Base-by-base conservation (phyloP, 2,329 filamentous ascomycete species). In the Colletotrichum trifolii region DNA sequence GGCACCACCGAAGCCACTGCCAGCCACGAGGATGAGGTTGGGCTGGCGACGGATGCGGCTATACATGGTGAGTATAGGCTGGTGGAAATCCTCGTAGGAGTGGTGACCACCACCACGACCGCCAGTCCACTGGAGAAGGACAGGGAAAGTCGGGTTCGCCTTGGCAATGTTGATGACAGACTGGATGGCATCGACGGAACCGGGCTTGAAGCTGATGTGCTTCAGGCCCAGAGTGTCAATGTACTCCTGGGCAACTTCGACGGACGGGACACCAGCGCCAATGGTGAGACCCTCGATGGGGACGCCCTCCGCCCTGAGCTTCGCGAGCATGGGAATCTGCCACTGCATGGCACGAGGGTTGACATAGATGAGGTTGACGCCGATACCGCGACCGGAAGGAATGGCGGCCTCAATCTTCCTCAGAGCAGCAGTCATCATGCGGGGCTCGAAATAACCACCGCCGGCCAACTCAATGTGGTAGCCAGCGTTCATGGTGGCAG, bases 1-100 rank as follows among this genome's bases (percentile, higher is more conserved):
- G 2, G 93, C 87, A 60, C 93, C 92, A 76, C 94, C 94, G 73
- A 97, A 97, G 47, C 94, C 94, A 82, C 92, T 96, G 56, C 94
- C 94, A 54, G 94, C 94, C 66, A 97, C 88, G 10, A 97, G 84
- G 66, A 97, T 91, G 67, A 97, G 89, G 80, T 97, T 97, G 70
- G 91, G 86, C 69, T 91, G 91, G 74, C 93, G 89, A 74, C 94
- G 89, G 69, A 97, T 94, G 62, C 94, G 90, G 70, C 89, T 88
- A 76, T 97, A 97, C 92, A 97, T 96, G 72, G 93, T 89, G 8
- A 97, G 82, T 48, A 97, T 90, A 6, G 94, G 94, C 73, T 94
- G 90, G 78, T 97, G 94, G 85, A 97, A 97, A 77, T 97, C 94
- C 77, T 97, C 94, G 68, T 90, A 97, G 1, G 94, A 97, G 81